These are phyloP conservation scores for Garcia nutans DNA, from an alignment of 345 rosid genomes.

Conservation along the genomic window DNA sequence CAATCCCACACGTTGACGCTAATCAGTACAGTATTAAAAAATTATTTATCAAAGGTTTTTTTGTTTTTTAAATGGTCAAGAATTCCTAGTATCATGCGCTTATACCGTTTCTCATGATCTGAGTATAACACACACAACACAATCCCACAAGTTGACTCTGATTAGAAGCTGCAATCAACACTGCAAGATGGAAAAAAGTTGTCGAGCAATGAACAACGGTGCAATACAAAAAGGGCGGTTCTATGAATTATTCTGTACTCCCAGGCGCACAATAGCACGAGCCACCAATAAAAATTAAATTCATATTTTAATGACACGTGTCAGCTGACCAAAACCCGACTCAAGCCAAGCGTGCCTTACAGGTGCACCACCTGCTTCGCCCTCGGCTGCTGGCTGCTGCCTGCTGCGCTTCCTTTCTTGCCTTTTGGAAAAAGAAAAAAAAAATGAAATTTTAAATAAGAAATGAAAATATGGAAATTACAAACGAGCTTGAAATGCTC, in stretches of 20 bases:
- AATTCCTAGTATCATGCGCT: no score
- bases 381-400: no score
- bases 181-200: no score
- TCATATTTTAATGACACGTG: not conserved
- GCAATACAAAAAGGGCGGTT: not conserved
- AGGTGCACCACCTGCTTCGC: not conserved
- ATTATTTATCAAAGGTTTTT: not conserved
- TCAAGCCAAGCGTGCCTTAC: not conserved
- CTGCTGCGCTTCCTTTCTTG: not conserved
- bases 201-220: no score
- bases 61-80: not conserved
- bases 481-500: constrained; percentile 3
- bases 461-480: not conserved
- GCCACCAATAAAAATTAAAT: not conserved
- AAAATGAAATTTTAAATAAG: no score
- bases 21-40: no score
- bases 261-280: not conserved
- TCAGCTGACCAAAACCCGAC: not conserved
- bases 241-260: not conserved
- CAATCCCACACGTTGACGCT: not conserved
- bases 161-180: no score
- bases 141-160: not conserved
- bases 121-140: not conserved
- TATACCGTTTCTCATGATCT: no score
- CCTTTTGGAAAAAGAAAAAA: not conserved